phyloP scores from a whole-genome alignment of 1,284 basidiomycete species.

The Ganoderma meredithae region DNA sequence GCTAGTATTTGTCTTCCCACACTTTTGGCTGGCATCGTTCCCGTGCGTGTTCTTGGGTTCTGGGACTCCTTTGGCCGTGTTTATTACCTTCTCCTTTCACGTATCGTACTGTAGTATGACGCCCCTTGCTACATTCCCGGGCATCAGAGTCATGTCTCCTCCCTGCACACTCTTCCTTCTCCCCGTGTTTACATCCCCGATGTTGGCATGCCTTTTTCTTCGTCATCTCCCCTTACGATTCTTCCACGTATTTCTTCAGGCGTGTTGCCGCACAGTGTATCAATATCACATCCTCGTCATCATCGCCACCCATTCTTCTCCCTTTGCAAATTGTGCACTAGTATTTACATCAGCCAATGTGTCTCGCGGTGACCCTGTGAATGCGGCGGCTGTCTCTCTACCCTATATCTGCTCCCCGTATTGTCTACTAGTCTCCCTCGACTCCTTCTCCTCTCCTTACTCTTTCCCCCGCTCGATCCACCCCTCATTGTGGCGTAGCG shows the following conservation, averaged over 20 bases:
- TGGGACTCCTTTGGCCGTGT: conserved; percentile 47
- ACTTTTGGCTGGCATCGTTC: conserved; percentile 39
- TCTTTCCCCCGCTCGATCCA: conserved; percentile 7
- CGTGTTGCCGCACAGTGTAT: conserved; percentile 44
- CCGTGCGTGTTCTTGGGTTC: conserved; percentile 55
- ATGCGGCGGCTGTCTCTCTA: conserved; percentile 29
- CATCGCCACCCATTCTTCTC: conserved; percentile 29
- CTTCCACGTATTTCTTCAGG: conserved; percentile 26
- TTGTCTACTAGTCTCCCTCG: conserved; percentile 23
- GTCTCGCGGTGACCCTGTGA: conserved; percentile 21
- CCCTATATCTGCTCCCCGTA: conserved; percentile 35
- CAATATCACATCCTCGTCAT: conserved; percentile 41
- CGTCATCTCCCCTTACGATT: conserved; percentile 25
- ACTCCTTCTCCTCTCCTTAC: conserved; percentile 10
- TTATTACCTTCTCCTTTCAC: conserved; percentile 32
- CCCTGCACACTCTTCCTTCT: conserved; percentile 14
- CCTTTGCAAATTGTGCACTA: conserved; percentile 39
- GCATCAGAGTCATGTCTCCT: conserved; percentile 31
- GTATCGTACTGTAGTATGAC: conserved; percentile 33
- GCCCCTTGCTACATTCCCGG: conserved; percentile 29
- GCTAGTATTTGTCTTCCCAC: conserved; percentile 43
- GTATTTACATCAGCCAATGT: conserved; percentile 33
- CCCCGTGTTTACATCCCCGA: conserved; percentile 23
- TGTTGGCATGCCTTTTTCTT: conserved; percentile 27
- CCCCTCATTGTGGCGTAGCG: conserved; percentile 26